Base-by-base conservation (phyloP, 2,329 filamentous ascomycete species). In the Metarhizium sp. region DNA sequence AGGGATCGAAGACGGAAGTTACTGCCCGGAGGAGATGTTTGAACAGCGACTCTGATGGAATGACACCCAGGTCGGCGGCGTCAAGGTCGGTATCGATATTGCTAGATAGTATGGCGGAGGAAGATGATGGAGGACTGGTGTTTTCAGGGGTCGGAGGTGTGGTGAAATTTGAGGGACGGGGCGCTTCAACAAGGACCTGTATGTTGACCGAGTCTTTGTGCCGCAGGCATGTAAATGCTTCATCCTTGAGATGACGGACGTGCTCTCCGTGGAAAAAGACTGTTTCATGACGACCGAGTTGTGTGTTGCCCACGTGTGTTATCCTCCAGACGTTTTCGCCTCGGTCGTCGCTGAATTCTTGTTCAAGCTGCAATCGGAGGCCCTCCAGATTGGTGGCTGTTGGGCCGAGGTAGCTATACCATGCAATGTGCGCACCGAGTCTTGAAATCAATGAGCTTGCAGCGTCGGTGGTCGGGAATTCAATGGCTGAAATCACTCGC, bases 251-350 rank as follows among this genome's bases (percentile, higher is more conserved):
- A 60, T 88, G 86, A 56, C 87, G 83, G 32, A 90, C 84, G 30
- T 92, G 81, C 56, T 90, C 84, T 29, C 87, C 83, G 50, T 87
- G 80, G 59, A 97, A 81, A 66, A 89, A 88, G 20, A 96, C 84
- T 60, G 86, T 88, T 70, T 97, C 92, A 65, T 97, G 90, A 50
- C 88, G 86, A 4, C 92, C 92, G 3, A 99, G 76, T 1, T 87
- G 81, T 45, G 92, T 80, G 61, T 87, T 89, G 46, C 90, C 91
- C 59, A 96, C 85, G 48, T 88, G 87, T 56, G 87, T 88, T 46
- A 97, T 85, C 55, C 86, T 80, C 78, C 87, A 91, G 30, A 73
- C 69, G 10, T 77, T 69, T 16, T 76, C 71, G 2, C 64, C 66
- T 2, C 69, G 59, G 2, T 67, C 62, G 10, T 72, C 66, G 25